These are phyloP conservation scores for Psilocybe mexicana DNA, from an alignment of 1,284 basidiomycete genomes.

Conservation along the genomic window DNA sequence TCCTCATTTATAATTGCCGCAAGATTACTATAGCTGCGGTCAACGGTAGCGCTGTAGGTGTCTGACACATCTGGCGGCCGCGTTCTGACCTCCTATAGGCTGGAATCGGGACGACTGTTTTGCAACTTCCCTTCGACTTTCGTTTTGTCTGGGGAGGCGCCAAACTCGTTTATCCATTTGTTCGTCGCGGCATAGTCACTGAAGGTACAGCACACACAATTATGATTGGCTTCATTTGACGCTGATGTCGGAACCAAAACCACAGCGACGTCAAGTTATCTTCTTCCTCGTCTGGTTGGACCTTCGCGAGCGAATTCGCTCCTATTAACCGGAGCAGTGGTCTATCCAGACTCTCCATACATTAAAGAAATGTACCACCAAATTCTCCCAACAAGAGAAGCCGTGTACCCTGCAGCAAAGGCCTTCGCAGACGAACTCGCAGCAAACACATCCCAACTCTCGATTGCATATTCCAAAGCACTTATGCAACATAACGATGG, in stretches of 20 bases:
- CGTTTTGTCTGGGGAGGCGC: conserved; percentile 56
- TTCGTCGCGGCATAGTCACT: conserved; percentile 52
- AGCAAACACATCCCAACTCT: conserved; percentile 48
- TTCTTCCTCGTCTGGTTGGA: conserved; percentile 54
- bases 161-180: conserved; percentile 54
- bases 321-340: conserved; percentile 49
- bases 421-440: conserved; percentile 53
- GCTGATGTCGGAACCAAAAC: background rate
- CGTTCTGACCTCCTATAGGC: conserved; percentile 32
- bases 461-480: conserved; percentile 52
- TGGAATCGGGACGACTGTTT: conserved; percentile 52
- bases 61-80: background rate
- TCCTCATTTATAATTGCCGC: conserved; percentile 52
- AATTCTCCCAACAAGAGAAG: conserved; percentile 47
- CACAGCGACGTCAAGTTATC: conserved; percentile 50
- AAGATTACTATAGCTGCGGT: conserved; percentile 60
- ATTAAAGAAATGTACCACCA: conserved; percentile 47
- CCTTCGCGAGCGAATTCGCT: conserved; percentile 52
- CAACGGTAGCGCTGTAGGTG: conserved; percentile 55
- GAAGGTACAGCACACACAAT: conserved; percentile 39
- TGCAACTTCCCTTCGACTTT: conserved; percentile 59
- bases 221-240: conserved; percentile 36
- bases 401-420: conserved; percentile 53
- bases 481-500: conserved; percentile 50
- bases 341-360: conserved; percentile 45